Evolutionary conservation across 2,329 filamentous ascomycete species (phyloP), one percentile per base, ranked within the genome.

Genomic region (Botrytis squamosa): DNA sequence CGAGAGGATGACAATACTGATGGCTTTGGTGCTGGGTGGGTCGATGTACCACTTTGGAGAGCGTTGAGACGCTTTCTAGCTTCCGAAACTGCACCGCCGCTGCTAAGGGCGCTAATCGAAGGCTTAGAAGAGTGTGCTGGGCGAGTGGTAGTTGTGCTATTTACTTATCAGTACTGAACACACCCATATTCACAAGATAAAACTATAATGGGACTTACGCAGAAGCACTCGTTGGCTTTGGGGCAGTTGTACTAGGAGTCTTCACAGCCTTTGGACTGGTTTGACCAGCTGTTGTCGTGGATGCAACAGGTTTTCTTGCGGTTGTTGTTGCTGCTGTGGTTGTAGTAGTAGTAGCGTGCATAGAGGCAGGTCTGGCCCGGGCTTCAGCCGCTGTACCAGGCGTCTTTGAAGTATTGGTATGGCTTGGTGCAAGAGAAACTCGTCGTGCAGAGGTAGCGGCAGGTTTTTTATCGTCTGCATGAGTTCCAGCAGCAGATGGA

Each of bases 41-140:
- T 71, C 5, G 85, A 79, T 33, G 36, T 49, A 2, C 82, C 80
- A 42, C 85, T 83, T 36, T 67, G 64, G 36, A 85, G 83, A 1
- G 84, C 84, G 16, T 89, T 90, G 29, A 91, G 82, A 44, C 89
- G 85, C 83, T 90, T 91, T 79, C 85, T 88, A 29, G 85, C 84
- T 62, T 88, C 85, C 55, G 85, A 83, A 3, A 85, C 83, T 10
- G 83, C 75, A 40, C 84, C 75, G 38, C 84, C 75, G 52, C 77
- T 73, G 38, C 73, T 29, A 12, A 72, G 40, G 49, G 64, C 64
- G 25, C 64, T 60, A 25, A 72, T 67, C 29, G 83, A 77, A 66
- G 84, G 80, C 74, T 83, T 84, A 8, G 82, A 74, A 22, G 78
- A 76, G 20, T 83, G 79, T 33, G 75, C 60, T 64, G 79, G 75